Evolutionary conservation across 257 asterid species (phyloP), one percentile per base, ranked within the genome.

Genomic region (Ligustrum vulgare): DNA sequence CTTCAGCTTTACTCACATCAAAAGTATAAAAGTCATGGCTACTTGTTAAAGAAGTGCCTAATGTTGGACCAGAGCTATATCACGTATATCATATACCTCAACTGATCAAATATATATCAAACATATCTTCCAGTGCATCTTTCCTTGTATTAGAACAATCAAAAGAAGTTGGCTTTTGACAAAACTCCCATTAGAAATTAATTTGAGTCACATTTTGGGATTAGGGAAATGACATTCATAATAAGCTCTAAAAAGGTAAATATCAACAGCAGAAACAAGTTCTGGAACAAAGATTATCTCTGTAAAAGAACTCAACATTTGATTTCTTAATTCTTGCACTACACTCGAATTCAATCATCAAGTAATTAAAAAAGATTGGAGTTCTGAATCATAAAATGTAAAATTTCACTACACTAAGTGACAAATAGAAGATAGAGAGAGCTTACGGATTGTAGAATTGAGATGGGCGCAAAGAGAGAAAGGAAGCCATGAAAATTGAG

Each of bases 401-500:
- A 35, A 68, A 58, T 54, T 67, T 6, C 36, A 71, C 64, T 25
- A 18, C n/a, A 32, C 45, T 13, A 15, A 16, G 33, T 16, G 36
- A 70, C 1, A 47, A 1, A 56, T 22, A 45, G 37, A 23, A 28
- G 28, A 63, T 5, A 47, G 64, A 72, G 33, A 73, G 77, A 69
- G 49, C 85, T 90, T 80, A 90, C 96, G 72, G 82, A 51, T 80
- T 73, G 79, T 69, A 72, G 80, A 83, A 76, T 39, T 7, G 54
- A 78, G 85, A 73, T 67, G 85, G 80, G 72, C 78, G 88, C 76
- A 84, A 87, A 65, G 80, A 74, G 45, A 83, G 64, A 75, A 45
- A 66, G 81, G 85, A 77, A 31, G 93, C 93, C 97, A 91, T 91
- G 77, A 75, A 73, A 77, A 75, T 58, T 13, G 80, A 70, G 63